Evolutionary conservation across 805 yeast genomes (phyloP).

Genomic region (Cyberlindnera misumaiensis): DNA sequence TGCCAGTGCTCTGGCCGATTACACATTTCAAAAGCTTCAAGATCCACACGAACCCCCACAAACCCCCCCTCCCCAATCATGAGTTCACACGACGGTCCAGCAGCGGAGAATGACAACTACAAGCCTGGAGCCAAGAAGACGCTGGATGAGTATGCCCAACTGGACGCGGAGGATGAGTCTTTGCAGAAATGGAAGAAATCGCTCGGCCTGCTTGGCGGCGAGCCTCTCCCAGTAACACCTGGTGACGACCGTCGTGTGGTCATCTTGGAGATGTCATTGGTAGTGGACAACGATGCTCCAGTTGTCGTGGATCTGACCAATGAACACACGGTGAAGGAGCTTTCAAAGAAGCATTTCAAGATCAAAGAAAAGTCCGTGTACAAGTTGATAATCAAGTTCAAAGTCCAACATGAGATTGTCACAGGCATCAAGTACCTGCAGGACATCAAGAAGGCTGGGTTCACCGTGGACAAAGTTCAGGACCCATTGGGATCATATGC

Average conservation of each 20-base stretch:
- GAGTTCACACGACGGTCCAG: slow-evolving; percentile 41
- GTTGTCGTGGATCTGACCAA: slow-evolving; percentile 65
- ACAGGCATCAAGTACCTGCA: slow-evolving; percentile 87
- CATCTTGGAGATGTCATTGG: slow-evolving; percentile 64
- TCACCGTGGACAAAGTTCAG: slow-evolving; percentile 77
- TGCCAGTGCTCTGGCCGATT: too few relatives aligned
- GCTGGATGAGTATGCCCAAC: slow-evolving; percentile 69
- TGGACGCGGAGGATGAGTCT: slow-evolving; percentile 89
- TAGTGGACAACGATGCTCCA: slow-evolving; percentile 64
- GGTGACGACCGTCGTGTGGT: slow-evolving; percentile 70
- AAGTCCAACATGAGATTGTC: slow-evolving; percentile 84
- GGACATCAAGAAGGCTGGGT: slow-evolving; percentile 79
- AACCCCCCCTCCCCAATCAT: too few relatives aligned
- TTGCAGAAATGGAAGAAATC: slow-evolving; percentile 89
- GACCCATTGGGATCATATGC: slow-evolving; percentile 90
- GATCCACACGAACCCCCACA: too few relatives aligned
- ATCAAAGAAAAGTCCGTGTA: slow-evolving; percentile 76
- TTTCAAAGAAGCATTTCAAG: slow-evolving; percentile 60
- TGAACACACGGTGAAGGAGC: slow-evolving; percentile 45
- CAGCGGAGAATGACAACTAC: slow-evolving; percentile 59
- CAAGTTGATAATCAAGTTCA: slow-evolving; percentile 65
- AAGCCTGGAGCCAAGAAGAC: slow-evolving; percentile 56
- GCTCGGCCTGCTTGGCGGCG: slow-evolving; percentile 61
- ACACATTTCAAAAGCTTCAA: too few relatives aligned
- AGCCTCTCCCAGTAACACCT: slow-evolving; percentile 58